Percentiles rank a stretch among this genome's conserved stretches.
These are phyloP conservation scores for Letharia lupina DNA, from an alignment of 495 filamentous ascomycete species.

Conservation along the genomic window DNA sequence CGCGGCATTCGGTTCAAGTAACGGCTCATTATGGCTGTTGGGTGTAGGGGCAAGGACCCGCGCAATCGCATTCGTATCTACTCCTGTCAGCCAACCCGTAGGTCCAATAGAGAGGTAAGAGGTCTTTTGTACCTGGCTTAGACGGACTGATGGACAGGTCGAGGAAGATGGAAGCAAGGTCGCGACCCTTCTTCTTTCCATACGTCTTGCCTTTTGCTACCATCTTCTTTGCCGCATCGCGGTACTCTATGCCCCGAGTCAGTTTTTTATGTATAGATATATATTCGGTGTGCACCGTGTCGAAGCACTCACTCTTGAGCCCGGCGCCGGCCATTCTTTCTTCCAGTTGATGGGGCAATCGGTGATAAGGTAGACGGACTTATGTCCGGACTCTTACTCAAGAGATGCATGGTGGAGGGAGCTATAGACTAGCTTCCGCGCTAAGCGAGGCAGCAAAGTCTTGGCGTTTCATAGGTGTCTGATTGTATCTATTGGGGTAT, in stretches of 20 bases:
- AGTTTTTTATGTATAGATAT: background rate
- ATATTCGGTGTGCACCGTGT: background rate
- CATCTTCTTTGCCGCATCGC: background rate
- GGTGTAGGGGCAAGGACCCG: background rate
- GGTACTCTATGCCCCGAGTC: background rate
- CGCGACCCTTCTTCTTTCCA: background rate
- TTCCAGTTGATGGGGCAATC: background rate
- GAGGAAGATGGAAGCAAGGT: background rate
- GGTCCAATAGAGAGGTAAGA: background rate
- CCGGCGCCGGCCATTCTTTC: background rate
- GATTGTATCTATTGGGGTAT: background rate
- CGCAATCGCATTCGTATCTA: background rate
- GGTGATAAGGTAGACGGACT: background rate
- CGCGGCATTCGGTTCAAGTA: background rate
- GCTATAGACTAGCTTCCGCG: background rate
- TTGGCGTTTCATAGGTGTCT: background rate
- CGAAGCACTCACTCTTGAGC: background rate
- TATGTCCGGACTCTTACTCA: background rate
- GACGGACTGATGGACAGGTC: background rate
- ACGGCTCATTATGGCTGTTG: background rate
- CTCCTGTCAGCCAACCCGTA: background rate
- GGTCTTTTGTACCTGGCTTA: background rate
- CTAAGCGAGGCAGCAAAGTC: background rate
- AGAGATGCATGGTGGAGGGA: background rate
- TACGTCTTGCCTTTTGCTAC: slow-evolving; percentile 7